Evolutionary conservation across 345 rosid species (phyloP).

Genomic region (Erysimum cheiranthoides): DNA sequence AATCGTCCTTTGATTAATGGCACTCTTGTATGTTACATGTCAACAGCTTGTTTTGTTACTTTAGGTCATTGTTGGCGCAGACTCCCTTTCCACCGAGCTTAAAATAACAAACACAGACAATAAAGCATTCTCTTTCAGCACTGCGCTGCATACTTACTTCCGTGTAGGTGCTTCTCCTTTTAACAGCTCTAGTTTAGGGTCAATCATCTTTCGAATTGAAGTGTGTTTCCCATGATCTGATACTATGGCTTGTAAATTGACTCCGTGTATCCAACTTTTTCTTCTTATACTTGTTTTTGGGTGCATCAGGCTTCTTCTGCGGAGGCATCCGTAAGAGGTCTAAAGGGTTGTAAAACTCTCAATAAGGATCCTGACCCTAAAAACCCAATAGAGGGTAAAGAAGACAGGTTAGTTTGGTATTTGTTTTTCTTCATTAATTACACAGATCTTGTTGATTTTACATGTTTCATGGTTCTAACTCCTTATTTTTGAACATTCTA

Average conservation of each 20-base stretch:
- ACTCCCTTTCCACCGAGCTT: conserved; percentile 82
- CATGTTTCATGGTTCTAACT: conserved; percentile 42
- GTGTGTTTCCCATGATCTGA: neutral
- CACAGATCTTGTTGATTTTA: conserved; percentile 3
- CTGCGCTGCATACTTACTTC: conserved; percentile 91
- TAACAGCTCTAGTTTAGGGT: neutral
- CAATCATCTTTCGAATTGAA: neutral
- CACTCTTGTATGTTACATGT: conserved; percentile 13
- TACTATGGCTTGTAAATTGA: conserved; percentile 29
- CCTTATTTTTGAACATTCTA: conserved; percentile 42
- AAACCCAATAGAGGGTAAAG: conserved; percentile 76
- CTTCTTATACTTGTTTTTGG: conserved; percentile 21
- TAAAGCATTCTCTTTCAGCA: conserved; percentile 78
- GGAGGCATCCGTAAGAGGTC: conserved; percentile 74
- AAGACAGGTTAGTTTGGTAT: conserved; percentile 69
- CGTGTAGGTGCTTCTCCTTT: conserved; percentile 51
- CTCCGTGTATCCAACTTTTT: neutral
- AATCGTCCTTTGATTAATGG: neutral
- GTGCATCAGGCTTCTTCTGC: conserved; percentile 76
- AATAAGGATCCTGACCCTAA: conserved; percentile 92
- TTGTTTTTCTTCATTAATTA: conserved; percentile 1
- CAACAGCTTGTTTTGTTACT: conserved; percentile 23
- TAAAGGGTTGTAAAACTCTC: conserved; percentile 89
- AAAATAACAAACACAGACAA: conserved; percentile 72
- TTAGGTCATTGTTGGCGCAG: conserved; percentile 66